Evolutionary conservation across 129 eudicot species (phyloP), one percentile per base, ranked within the genome.

Genomic region (Flaveria linearis): DNA sequence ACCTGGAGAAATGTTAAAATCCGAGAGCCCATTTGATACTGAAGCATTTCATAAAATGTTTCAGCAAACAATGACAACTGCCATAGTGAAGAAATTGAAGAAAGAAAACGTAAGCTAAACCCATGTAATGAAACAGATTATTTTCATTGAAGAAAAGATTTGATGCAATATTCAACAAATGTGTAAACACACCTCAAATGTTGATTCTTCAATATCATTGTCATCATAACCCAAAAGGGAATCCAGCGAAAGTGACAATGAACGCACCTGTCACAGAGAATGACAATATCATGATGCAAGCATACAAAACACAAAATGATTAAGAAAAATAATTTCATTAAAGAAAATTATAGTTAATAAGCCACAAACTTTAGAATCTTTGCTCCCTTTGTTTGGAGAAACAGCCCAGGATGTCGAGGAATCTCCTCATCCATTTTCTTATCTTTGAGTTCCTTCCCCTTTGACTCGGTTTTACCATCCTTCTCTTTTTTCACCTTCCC

Each of bases 1-100:
- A 89, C 98, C 98, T 94, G 87, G 57, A 94, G 92, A 82, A 89
- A 94, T 3, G 81, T 45, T 57, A 91, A 82, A 60, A 94, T 81
- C 61, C 96, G 91, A 73, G 81, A 87, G 62, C 97, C 98, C 98
- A 94, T 94, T 72, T 91, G 87, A 73, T 85, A 86, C 75, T 94
- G 97, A 76, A 94, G 96, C 98, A 94, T 91, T 86, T 94, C 98
- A 83, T 89, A 83, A 41, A 94, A 76, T 39, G 93, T 83, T 77
- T 94, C 98, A 3, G 98, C 96, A 89, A 94, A 91, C 15, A 94
- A 69, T 4, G 97, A 94, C 69, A 94, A 83, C 98, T 94, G 90
- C 84, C 77, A 71, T 74, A 76, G 66, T 9, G 30, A n/a, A 18
- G 16, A 20, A 16, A 22, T 16, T 46, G 30, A 74, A 13, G 62